These are phyloP conservation scores for Aschersonia sp. DNA, from an alignment of 2,329 filamentous ascomycete genomes.

Conservation along the genomic window DNA sequence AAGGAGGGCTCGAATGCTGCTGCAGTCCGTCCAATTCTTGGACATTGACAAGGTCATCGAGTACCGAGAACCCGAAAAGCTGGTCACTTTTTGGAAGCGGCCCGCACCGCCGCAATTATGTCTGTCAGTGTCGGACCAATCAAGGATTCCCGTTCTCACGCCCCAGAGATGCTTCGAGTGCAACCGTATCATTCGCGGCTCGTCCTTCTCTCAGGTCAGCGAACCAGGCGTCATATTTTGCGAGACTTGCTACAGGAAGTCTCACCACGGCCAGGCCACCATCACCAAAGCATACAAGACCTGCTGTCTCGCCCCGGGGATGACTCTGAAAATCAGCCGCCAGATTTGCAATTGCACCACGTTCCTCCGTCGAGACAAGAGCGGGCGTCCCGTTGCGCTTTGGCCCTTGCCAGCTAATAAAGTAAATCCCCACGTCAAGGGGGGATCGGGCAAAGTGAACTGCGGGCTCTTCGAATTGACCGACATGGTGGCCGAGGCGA, in stretches of 20 bases:
- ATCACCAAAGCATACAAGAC: constrained; percentile 20
- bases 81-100: constrained; percentile 11
- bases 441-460: constrained; percentile 2
- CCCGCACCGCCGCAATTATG: constrained; percentile 12
- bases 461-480: constrained; percentile 8
- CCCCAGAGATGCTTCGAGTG: constrained; percentile 9
- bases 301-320: constrained; percentile 11
- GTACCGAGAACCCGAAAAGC: constrained; percentile 12
- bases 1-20: constrained; percentile 14
- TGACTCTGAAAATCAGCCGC: constrained; percentile 11
- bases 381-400: constrained; percentile 6
- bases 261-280: constrained; percentile 11
- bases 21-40: constrained; percentile 18
- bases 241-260: constrained; percentile 17
- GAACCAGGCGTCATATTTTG: constrained; percentile 10
- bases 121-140: constrained; percentile 4
- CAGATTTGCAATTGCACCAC: constrained; percentile 12
- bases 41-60: constrained; percentile 24
- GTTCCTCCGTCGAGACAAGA: constrained; percentile 7
- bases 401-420: constrained; percentile 7
- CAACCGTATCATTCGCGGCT: constrained; percentile 8
- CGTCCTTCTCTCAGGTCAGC: constrained; percentile 9
- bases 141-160: constrained; percentile 7
- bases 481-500: constrained; percentile 11
- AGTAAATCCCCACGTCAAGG: constrained; percentile 1